Evolutionary conservation across 164 flowering plant species (phyloP), one percentile per base, ranked within the genome.

Genomic region (Vitis riparia): DNA sequence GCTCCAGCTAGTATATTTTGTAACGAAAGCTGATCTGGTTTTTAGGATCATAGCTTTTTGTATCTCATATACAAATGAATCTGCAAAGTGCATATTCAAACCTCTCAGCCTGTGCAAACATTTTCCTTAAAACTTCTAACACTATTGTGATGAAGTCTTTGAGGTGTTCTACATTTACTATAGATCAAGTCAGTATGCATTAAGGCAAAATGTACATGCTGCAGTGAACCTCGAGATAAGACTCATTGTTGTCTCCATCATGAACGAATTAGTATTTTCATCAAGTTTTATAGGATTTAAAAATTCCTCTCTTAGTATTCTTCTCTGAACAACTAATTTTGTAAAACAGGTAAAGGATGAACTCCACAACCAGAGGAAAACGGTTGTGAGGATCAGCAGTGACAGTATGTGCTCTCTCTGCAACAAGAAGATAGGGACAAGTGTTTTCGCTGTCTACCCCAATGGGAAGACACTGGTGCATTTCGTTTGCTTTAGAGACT

Each of bases 401-500:
- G 97, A 96, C 48, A 91, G 90, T 73, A 85, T 85, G 86, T 96
- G 97, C 72, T 87, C 98, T 30, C 96, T 96, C 57, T 96, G 98
- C 85, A 80, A 88, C 86, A 96, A 93, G 83, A 88, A 84, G 82
- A 86, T 96, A 59, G 99, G 99, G 17, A 87, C 88, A 13, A 91
- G 97, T 27, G 99, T 92, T 12, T 96, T 96, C 78, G 99, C 99
- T 9, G 97, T 93, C 71, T 93, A 93, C 71, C 99, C 98, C 11
- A 92, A 93, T 73, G 95, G 95, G 16, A 89, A 82, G 75, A 91
- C 99, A 11, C 81, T 93, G 1, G 99, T 92, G 19, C 99, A 96
- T 75, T 96, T 96, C 77, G 97, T 93, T 69, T 96, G 99, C 86
- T 96, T 96, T 71, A 84, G 87, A 73, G 97, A 96, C 75, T 91